A percentile compares a stretch with the other conserved stretches of the same genome.
phyloP scores from a whole-genome alignment of 495 filamentous ascomycete genomes.

The Xylaria nigripes region DNA sequence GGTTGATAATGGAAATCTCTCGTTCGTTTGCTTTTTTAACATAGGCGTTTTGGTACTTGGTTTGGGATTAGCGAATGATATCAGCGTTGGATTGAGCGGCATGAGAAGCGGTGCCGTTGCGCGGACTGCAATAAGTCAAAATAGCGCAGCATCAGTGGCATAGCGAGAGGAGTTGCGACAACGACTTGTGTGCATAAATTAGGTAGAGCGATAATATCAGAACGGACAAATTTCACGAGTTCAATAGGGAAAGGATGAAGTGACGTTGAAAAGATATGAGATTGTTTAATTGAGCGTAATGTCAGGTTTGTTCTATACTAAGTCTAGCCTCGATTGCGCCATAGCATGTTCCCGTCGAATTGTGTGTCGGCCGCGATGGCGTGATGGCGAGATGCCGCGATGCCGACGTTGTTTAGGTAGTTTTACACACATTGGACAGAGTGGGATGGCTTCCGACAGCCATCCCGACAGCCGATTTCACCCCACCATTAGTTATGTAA shows the following conservation, averaged over 20 bases:
- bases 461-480: constrained; percentile 7
- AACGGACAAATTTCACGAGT: not conserved
- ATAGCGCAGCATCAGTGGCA: not conserved
- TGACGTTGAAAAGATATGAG: constrained; percentile 20
- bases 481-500: not conserved
- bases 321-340: constrained; percentile 27
- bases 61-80: constrained; percentile 4
- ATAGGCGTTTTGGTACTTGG: not conserved
- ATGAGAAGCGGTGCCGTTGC: not conserved
- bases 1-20: not conserved
- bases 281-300: constrained; percentile 22
- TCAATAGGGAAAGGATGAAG: constrained; percentile 7
- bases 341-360: constrained; percentile 14
- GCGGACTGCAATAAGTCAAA: not conserved
- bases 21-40: not conserved
- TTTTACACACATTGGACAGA: not conserved
- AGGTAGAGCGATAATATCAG: not conserved
- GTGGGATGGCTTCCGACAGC: not conserved
- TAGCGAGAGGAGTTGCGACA: not conserved
- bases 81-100: not conserved
- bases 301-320: constrained; percentile 13
- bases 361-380: constrained; percentile 11
- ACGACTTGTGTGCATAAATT: not conserved
- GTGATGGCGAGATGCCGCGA: constrained; percentile 11
- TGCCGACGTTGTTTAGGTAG: not conserved